phyloP scores from a whole-genome alignment of 2,329 filamentous ascomycete genomes.

The Rachicladosporium sp. region DNA sequence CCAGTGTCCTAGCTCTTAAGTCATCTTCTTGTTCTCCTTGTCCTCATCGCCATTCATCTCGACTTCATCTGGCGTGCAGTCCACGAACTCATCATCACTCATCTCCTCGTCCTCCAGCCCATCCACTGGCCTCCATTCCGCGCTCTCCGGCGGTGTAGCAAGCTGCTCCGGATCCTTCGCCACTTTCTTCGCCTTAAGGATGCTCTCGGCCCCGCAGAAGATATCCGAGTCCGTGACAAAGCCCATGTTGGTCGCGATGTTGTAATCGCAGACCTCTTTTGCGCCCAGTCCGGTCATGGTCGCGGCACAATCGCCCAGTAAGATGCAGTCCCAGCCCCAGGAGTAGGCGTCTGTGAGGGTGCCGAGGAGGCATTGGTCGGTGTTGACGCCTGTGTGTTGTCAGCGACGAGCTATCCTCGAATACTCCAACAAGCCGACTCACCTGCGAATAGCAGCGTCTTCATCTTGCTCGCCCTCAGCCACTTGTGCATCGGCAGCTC shows the following conservation, averaged over 20 bases:
- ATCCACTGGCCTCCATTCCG: no score
- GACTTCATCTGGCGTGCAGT: no score
- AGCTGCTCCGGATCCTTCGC: no score
- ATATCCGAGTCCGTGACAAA: conserved; percentile 28
- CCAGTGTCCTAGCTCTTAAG: no score
- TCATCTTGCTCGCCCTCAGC: conserved; percentile 27
- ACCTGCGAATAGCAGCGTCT: conserved; percentile 28
- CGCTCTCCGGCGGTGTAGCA: no score
- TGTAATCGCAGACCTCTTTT: conserved; percentile 29
- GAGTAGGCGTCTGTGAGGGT: conserved; percentile 31
- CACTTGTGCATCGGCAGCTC: conserved; percentile 30
- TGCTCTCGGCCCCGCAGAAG: conserved; percentile 18
- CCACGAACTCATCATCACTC: no score
- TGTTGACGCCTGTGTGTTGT: conserved; percentile 24
- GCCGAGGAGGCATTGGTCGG: conserved; percentile 31
- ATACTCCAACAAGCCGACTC: no score
- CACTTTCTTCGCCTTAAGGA: no score
- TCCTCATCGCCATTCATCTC: no score
- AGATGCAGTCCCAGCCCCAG: conserved; percentile 31
- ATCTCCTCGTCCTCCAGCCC: no score
- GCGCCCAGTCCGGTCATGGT: conserved; percentile 30
- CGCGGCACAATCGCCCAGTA: conserved; percentile 29
- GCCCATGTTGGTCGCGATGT: conserved; percentile 31
- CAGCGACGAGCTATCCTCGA: no score
- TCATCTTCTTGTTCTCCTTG: no score